These are phyloP conservation scores for Curvularia sp. DNA, from an alignment of 2,329 filamentous ascomycete species.

Conservation along the genomic window DNA sequence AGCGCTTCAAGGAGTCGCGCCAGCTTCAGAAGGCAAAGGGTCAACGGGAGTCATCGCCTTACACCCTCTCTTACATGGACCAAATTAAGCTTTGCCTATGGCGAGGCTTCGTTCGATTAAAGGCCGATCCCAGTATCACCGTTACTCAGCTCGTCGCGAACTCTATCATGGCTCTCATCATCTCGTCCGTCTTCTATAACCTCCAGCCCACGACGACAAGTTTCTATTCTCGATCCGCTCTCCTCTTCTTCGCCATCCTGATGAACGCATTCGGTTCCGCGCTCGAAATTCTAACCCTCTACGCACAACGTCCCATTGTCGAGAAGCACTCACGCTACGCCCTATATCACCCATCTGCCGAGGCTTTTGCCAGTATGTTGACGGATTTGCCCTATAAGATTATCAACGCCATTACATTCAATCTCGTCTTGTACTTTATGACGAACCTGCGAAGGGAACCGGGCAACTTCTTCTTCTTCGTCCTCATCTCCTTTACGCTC, in stretches of 20 bases:
- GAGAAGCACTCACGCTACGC: conserved; percentile 89
- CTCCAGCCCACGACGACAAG: conserved; percentile 68
- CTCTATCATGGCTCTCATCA: conserved; percentile 76
- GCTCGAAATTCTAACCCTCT: conserved; percentile 84
- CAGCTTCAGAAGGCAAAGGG: conserved; percentile 56
- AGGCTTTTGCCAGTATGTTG: conserved; percentile 87
- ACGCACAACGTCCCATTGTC: conserved; percentile 87
- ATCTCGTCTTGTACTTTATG: conserved; percentile 85
- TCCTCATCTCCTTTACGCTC: conserved; percentile 75
- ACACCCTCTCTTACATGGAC: conserved; percentile 77
- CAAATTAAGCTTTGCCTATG: conserved; percentile 81
- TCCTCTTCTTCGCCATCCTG: conserved; percentile 87
- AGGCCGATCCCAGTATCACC: conserved; percentile 77
- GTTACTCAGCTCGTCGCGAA: conserved; percentile 74
- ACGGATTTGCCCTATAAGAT: conserved; percentile 86
- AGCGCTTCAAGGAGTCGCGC: conserved; percentile 57
- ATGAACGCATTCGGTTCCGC: conserved; percentile 85
- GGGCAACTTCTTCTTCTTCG: conserved; percentile 84
- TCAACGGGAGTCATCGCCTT: conserved; percentile 74
- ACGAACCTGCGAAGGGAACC: conserved; percentile 77
- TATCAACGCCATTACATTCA: conserved; percentile 76
- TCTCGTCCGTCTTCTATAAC: conserved; percentile 83
- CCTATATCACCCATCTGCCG: conserved; percentile 86
- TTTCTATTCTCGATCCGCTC: conserved; percentile 79
- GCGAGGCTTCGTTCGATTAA: conserved; percentile 79